A percentile compares a stretch with the other conserved stretches of the same genome.
Conservation (phyloP, 2,329 filamentous ascomycete genomes). For the Dothistroma pini region DNA sequence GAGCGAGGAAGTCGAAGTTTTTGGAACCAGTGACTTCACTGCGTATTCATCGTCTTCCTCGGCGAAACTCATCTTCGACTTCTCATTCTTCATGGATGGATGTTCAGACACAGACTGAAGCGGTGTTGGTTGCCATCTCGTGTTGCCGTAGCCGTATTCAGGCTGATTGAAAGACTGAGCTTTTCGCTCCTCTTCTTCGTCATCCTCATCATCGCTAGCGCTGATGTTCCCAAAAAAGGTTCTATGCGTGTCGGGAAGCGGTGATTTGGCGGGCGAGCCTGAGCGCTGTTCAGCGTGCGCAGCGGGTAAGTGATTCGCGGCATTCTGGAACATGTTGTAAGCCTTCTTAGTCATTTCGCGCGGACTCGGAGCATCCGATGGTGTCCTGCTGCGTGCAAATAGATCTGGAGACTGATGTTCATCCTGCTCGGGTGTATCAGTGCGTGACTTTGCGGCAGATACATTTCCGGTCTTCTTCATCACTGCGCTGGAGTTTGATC, state of each 20-base stretch:
- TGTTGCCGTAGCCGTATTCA: slow-evolving; percentile 27
- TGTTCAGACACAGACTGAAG: slow-evolving; percentile 37
- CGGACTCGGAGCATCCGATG: slow-evolving; percentile 27
- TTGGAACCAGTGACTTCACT: slow-evolving; percentile 10
- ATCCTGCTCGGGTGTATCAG: slow-evolving; percentile 24
- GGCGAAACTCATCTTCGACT: slow-evolving; percentile 24
- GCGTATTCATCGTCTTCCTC: slow-evolving; percentile 32
- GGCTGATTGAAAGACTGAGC: slow-evolving; percentile 19
- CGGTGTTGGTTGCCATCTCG: slow-evolving; percentile 32
- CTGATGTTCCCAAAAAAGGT: slow-evolving; percentile 40
- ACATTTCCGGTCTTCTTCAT: slow-evolving; percentile 13
- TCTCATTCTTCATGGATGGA: slow-evolving; percentile 30
- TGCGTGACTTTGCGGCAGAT: slow-evolving; percentile 24
- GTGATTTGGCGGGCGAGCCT: slow-evolving; percentile 13
- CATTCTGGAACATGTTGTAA: slow-evolving; percentile 47
- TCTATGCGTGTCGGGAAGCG: slow-evolving; percentile 33
- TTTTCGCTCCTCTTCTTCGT: slow-evolving; percentile 29
- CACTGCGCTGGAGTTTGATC: slow-evolving; percentile 37
- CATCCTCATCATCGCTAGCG: slow-evolving; percentile 40
- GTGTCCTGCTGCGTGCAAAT: slow-evolving; percentile 24
- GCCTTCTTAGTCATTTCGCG: slow-evolving; percentile 32
- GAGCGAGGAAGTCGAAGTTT: slow-evolving; percentile 18
- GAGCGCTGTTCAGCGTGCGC: slow-evolving; percentile 11
- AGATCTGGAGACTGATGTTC: slow-evolving; percentile 20
- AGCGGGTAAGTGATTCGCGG: slow-evolving; percentile 39